Evolutionary conservation across 1,284 basidiomycete genomes (phyloP).

Genomic region (Puccinia coronata): DNA sequence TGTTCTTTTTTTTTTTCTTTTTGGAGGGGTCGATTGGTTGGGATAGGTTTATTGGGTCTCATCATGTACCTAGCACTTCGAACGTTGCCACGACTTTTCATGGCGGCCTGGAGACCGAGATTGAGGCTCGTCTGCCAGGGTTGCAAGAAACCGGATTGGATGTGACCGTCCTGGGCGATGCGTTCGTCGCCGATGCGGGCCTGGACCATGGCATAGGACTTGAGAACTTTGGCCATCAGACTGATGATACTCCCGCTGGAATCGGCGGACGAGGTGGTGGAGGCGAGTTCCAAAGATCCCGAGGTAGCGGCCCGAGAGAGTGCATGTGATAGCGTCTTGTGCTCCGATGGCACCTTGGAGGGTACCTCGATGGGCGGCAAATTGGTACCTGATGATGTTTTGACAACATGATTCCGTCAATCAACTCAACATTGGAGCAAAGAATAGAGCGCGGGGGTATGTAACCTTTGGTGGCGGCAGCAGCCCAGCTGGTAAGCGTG

Average conservation of each 20-base stretch:
- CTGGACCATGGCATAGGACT: slow-evolving; percentile 77
- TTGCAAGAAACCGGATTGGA: slow-evolving; percentile 73
- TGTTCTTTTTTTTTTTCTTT: too few relatives aligned
- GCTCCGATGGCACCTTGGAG: slow-evolving; percentile 65
- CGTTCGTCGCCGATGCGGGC: slow-evolving; percentile 85
- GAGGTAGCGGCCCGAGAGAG: slow-evolving; percentile 76
- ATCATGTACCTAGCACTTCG: slow-evolving; percentile 67
- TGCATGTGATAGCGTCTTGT: slow-evolving; percentile 95
- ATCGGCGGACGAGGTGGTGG: slow-evolving; percentile 53
- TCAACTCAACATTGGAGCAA: background rate
- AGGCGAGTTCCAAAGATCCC: slow-evolving; percentile 66
- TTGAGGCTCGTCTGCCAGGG: slow-evolving; percentile 89
- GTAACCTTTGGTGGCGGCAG: slow-evolving; percentile 72
- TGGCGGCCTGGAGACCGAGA: slow-evolving; percentile 76
- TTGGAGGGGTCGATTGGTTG: too few relatives aligned
- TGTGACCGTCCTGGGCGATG: slow-evolving; percentile 75
- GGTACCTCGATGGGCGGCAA: slow-evolving; percentile 51
- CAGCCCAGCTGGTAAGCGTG: slow-evolving; percentile 83
- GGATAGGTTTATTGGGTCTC: background rate
- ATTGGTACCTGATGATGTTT: slow-evolving; percentile 30
- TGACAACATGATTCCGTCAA: background rate
- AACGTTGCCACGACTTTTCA: slow-evolving; percentile 88
- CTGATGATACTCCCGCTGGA: slow-evolving; percentile 65
- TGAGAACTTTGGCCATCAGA: slow-evolving; percentile 74
- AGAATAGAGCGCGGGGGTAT: background rate